These are phyloP conservation scores for Neltuma alba DNA, from an alignment of 306 rosid genomes.

Conservation along the genomic window DNA sequence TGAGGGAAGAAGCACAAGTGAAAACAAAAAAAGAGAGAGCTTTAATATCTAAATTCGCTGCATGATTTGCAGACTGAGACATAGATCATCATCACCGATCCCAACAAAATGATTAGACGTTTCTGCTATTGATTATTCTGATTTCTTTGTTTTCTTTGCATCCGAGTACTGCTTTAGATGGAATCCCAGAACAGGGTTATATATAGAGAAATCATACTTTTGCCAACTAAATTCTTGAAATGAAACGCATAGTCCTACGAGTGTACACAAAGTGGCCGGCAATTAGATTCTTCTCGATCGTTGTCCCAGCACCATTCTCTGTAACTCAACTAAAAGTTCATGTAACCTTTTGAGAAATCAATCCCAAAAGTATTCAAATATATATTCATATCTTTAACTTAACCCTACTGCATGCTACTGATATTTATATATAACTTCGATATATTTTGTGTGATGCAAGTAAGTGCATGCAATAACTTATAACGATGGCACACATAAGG, in stretches of 20 bases:
- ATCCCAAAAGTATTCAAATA: not conserved
- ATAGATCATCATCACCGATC: not conserved
- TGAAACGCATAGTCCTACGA: constrained; percentile 31
- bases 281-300: constrained; percentile 35
- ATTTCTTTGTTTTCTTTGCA: not conserved
- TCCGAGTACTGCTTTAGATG: constrained; percentile 21
- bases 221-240: not conserved
- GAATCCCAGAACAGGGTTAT: constrained; percentile 49
- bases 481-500: not conserved
- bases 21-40: not conserved
- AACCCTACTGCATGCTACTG: not conserved
- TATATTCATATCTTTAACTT: not conserved
- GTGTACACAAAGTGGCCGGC: constrained; percentile 34
- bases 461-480: not conserved
- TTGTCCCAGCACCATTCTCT: constrained; percentile 38
- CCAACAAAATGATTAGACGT: constrained; percentile 26
- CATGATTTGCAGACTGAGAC: not conserved
- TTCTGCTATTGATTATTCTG: constrained; percentile 5
- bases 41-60: not conserved
- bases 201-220: constrained; percentile 33
- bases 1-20: not conserved
- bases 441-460: not conserved
- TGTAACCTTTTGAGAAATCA: not conserved
- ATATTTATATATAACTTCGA: too few species aligned
- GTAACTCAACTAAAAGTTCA: not conserved